Evolutionary conservation across 202 grass and related monocot species (phyloP).

Genomic region (Carex sylvatica): DNA sequence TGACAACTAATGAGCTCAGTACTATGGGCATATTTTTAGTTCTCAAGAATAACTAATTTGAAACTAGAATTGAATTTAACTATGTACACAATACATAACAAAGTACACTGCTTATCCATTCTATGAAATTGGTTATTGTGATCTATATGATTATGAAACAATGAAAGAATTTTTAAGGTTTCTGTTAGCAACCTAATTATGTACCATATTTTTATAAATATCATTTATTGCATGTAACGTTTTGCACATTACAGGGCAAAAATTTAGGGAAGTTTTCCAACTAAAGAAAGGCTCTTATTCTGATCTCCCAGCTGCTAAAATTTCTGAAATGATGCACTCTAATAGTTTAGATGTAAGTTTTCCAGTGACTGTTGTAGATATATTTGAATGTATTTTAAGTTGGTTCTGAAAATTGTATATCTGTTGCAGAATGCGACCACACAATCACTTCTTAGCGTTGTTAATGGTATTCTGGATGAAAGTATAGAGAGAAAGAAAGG

Average conservation of each 20-base stretch:
- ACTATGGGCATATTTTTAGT: background rate
- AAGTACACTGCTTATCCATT: background rate
- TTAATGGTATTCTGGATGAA: slow-evolving; percentile 90
- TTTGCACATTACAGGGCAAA: slow-evolving; percentile 52
- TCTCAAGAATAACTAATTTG: background rate
- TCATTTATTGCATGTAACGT: background rate
- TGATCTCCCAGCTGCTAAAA: slow-evolving; percentile 71
- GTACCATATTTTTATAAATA: background rate
- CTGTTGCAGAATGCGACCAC: slow-evolving; percentile 76
- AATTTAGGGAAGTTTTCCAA: slow-evolving; percentile 79
- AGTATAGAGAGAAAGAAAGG: slow-evolving; percentile 88
- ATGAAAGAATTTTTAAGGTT: background rate
- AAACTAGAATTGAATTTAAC: background rate
- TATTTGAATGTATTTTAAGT: background rate
- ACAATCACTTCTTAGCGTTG: slow-evolving; percentile 70
- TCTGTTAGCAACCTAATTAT: background rate
- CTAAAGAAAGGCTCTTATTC: slow-evolving; percentile 69
- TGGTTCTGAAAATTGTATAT: slow-evolving; percentile 30
- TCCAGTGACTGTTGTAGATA: slow-evolving; percentile 24
- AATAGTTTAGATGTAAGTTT: slow-evolving; percentile 91
- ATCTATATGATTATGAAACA: background rate
- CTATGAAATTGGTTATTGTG: background rate
- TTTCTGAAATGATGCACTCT: slow-evolving; percentile 93
- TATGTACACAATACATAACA: background rate
- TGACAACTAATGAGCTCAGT: background rate